phyloP scores from a whole-genome alignment of 768 basidiomycete genomes.

The Cytidiella melzeri region DNA sequence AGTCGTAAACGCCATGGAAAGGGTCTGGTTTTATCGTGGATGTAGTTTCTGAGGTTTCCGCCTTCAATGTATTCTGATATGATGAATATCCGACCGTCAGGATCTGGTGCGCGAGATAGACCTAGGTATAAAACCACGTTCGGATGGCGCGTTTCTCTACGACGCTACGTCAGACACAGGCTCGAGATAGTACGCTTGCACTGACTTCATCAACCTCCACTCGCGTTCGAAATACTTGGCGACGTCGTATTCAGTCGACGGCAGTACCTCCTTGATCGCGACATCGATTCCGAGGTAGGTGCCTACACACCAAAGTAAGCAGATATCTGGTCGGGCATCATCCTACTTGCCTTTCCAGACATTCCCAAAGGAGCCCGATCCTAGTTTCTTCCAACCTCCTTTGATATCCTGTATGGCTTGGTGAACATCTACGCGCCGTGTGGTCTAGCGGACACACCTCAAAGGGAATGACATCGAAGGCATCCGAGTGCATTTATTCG shows the following conservation, averaged over 20 bases:
- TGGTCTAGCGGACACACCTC: slow-evolving; percentile 42
- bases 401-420: slow-evolving; percentile 61
- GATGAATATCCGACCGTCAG: slow-evolving; percentile 86
- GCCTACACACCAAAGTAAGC: slow-evolving; percentile 37
- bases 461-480: slow-evolving; percentile 86
- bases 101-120: slow-evolving; percentile 69
- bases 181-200: slow-evolving; percentile 9
- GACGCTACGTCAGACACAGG: not conserved
- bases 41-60: slow-evolving; percentile 87
- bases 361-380: slow-evolving; percentile 90
- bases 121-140: slow-evolving; percentile 94
- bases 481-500: slow-evolving; percentile 49
- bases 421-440: slow-evolving; percentile 4
- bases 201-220: slow-evolving; percentile 90
- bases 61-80: slow-evolving; percentile 93
- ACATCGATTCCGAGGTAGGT: slow-evolving; percentile 93
- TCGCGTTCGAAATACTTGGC: slow-evolving; percentile 98
- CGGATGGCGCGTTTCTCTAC: slow-evolving; percentile 80
- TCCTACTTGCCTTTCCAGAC: slow-evolving; percentile 70
- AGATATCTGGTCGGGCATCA: not conserved
- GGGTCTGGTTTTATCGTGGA: slow-evolving; percentile 74
- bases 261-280: slow-evolving; percentile 94
- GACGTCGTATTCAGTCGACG: slow-evolving; percentile 88
- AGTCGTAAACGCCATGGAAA: slow-evolving; percentile 93
- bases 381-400: slow-evolving; percentile 83